Conservation (phyloP, 2,329 filamentous ascomycete genomes). For the Nannizzia gypsea region DNA sequence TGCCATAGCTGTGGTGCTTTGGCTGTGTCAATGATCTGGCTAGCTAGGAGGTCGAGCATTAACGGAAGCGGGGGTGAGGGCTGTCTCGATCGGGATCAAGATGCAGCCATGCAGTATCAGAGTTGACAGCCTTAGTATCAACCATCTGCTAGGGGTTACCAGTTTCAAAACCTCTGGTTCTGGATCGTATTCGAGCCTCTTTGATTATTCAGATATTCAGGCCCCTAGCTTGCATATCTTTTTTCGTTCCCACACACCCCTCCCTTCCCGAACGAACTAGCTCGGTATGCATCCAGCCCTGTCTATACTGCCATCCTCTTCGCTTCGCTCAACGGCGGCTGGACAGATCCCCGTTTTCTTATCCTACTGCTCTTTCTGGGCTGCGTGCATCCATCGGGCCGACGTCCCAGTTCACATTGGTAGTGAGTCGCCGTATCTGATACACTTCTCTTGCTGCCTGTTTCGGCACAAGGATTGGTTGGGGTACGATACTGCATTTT, state of each 20-base stretch:
- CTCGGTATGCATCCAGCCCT: not conserved
- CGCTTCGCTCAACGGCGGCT: constrained; percentile 2
- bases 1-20: not conserved
- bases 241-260: not conserved
- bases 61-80: not conserved
- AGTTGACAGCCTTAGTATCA: not conserved
- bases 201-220: constrained; percentile 3
- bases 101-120: not conserved
- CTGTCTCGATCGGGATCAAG: not conserved
- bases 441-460: not conserved
- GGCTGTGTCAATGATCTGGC: not conserved
- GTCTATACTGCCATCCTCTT: not conserved
- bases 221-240: not conserved
- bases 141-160: not conserved
- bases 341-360: not conserved
- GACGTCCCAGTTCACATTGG: not conserved
- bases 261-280: not conserved
- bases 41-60: not conserved
- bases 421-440: not conserved
- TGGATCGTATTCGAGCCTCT: constrained; percentile 5
- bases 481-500: not conserved
- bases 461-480: not conserved
- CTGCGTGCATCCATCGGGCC: not conserved
- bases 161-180: constrained; percentile 1
- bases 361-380: not conserved